These are phyloP conservation scores for Aegilops sharonensis DNA, from an alignment of 176 grass and related monocot genomes.

Conservation along the genomic window DNA sequence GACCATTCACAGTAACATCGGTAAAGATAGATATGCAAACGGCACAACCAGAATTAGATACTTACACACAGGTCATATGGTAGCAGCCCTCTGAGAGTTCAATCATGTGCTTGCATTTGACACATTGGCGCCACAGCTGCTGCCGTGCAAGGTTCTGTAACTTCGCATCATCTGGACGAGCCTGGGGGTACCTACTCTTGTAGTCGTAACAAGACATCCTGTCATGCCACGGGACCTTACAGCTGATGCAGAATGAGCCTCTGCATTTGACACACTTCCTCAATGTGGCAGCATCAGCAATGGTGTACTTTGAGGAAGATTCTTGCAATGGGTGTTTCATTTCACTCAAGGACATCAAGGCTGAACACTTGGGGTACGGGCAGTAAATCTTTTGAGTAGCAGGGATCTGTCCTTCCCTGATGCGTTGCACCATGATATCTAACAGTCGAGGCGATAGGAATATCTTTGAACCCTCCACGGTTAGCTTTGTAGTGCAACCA, in stretches of 20 bases:
- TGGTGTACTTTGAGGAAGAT: conserved; percentile 45
- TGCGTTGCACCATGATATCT: conserved; percentile 60
- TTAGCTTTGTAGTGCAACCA: conserved; percentile 62
- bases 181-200: conserved; percentile 40
- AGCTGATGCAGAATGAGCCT: conserved; percentile 63
- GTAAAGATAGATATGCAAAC: not conserved
- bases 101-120: conserved; percentile 86
- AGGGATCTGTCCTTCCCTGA: conserved; percentile 66
- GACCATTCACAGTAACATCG: not conserved
- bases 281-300: conserved; percentile 38
- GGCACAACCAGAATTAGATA: not conserved
- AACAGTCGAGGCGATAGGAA: conserved; percentile 45
- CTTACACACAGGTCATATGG: conserved; percentile 76
- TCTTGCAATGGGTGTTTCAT: conserved; percentile 34
- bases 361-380: conserved; percentile 66
- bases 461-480: conserved; percentile 49
- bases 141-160: conserved; percentile 58
- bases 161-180: conserved; percentile 42
- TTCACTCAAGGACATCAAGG: conserved; percentile 63
- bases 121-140: conserved; percentile 61
- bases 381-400: conserved; percentile 73
- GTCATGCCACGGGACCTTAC: conserved; percentile 83
- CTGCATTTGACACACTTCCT: conserved; percentile 64
- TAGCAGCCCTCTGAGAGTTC: conserved; percentile 64
- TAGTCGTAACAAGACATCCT: conserved; percentile 50